Evolutionary conservation across 179 eudicot genomes (phyloP), one percentile per base, ranked within the genome.

Genomic region (Carnegiea gigantea): DNA sequence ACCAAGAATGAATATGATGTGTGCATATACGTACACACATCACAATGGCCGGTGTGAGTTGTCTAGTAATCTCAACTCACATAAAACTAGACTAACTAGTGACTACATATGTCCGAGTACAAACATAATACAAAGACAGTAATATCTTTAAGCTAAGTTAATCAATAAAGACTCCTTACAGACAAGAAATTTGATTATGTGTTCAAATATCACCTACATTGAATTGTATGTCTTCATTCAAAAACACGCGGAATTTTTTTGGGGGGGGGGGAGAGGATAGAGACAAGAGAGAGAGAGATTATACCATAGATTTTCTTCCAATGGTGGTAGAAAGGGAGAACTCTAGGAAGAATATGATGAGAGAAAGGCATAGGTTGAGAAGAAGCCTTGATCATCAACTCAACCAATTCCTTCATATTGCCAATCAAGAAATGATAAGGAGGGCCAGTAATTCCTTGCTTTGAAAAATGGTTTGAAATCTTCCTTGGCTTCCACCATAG

Each of bases 321-420:
- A 44, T 89, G 95, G 53, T 92, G 95, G 76, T 92, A 92, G 85
- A 93, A 93, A 81, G 95, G 86, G 79, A 93, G 93, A 59, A 92
- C 97, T 80, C 95, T 87, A 18, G 97, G 93, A 53, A 93, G 92
- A 9, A 93, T 89, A 48, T 93, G 89, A 78, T 93, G 97, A 33
- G 95, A 86, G 75, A 84, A 76, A 48, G 88, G 36, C 86, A 90
- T 89, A 67, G 92, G 89, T 64, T 91, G 89, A 67, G 97, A 86
- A 84, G 94, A 85, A 73, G 94, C 97, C 60, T 89, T 88, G 60
- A 84, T 30, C 97, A 91, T 92, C 78, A 91, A 62, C 77, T 85
- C 86, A 44, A 89, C 81, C 67, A 92, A 73, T 70, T 92, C 92
- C 79, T 90, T 92, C 83, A 90, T 83, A 81, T 92, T 92, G 3